Evolutionary conservation across 306 rosid genomes (phyloP).

Genomic region (Astragalus glycyphyllos): DNA sequence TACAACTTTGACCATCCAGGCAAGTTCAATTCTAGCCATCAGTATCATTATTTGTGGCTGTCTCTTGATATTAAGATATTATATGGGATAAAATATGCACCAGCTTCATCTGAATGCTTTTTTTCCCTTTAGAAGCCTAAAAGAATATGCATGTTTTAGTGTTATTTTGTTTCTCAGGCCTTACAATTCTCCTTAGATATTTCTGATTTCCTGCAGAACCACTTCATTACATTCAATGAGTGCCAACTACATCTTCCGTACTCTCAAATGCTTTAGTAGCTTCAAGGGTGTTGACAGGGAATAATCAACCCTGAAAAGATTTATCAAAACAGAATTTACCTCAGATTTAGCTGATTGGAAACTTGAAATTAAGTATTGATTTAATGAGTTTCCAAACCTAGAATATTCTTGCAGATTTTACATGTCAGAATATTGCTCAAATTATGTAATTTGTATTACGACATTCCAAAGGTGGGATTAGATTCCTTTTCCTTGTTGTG

Average conservation of each 20-base stretch:
- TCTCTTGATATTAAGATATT: constrained; percentile 22
- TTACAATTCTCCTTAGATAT: constrained; percentile 13
- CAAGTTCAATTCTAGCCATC: constrained; percentile 50
- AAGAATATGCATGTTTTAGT: background rate
- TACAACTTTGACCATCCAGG: constrained; percentile 99
- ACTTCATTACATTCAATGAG: constrained; percentile 21
- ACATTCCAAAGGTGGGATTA: constrained; percentile 17
- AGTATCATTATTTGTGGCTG: constrained; percentile 11
- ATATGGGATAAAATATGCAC: constrained; percentile 26
- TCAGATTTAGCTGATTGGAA: constrained; percentile 7
- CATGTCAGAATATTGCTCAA: constrained; percentile 25
- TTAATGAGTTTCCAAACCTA: constrained; percentile 17
- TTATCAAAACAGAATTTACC: constrained; percentile 18
- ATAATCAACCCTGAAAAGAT: constrained; percentile 10
- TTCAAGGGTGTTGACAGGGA: constrained; percentile 14
- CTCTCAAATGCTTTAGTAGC: constrained; percentile 24
- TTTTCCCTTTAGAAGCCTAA: constrained; percentile 17
- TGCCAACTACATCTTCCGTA: constrained; percentile 10
- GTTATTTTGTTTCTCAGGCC: constrained; percentile 14
- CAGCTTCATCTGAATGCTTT: constrained; percentile 1
- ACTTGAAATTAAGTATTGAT: constrained; percentile 11
- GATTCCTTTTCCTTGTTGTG: constrained; percentile 9
- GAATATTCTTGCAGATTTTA: constrained; percentile 26
- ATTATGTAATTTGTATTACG: constrained; percentile 5
- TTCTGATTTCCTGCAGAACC: constrained; percentile 5